Evolutionary conservation across 2,329 filamentous ascomycete species (phyloP), one percentile per base, ranked within the genome.

Genomic region (Leptographium galeiforme): DNA sequence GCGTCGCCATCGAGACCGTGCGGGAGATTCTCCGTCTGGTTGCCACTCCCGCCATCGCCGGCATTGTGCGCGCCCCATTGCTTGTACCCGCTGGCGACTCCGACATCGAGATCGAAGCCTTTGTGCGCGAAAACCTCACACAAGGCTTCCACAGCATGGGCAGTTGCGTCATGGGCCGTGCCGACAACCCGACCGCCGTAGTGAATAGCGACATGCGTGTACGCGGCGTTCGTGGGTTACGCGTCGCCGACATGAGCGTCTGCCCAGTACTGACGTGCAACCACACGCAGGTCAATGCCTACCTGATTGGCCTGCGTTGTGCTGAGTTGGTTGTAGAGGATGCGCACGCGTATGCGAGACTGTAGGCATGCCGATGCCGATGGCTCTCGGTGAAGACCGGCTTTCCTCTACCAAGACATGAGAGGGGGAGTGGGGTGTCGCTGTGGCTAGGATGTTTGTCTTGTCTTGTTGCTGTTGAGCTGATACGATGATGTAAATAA

Each of bases 211-310:
- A 46, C 14, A 54, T 56, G 18, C 39, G 46, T 6, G 55, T 56
- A 19, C 14, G 53, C 13, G 51, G 54, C 25, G 47, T 54, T 10
- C 2, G 19, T 8, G 53, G 53, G 12, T 52, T 57, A n/a, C 49
- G 56, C 16, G 52, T 57, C 32, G 56, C 50, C 36, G 56, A 57
- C 44, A 53, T 55, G 34, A 53, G 50, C 33, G 52, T 53, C 32
- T 55, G 52, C 48, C 55, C 53, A 13, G 30, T 50, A 5, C 45
- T 57, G 33, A 54, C 55, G 2, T 50, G 44, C 34, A 52, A 51
- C 12, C 48, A 53, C 40, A 53, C 51, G 34, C 40, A 48, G 51
- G 44, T 53, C 18, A 52, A 50, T 25, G 52, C 52, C n/a, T 54
- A 54, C 34, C 25, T 54, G 34, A 51, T 51, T 7, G 52, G 52